These are phyloP conservation scores for Halophytophthora batemanensis DNA, from an alignment of 352 stramenopile genomes.

Conservation along the genomic window DNA sequence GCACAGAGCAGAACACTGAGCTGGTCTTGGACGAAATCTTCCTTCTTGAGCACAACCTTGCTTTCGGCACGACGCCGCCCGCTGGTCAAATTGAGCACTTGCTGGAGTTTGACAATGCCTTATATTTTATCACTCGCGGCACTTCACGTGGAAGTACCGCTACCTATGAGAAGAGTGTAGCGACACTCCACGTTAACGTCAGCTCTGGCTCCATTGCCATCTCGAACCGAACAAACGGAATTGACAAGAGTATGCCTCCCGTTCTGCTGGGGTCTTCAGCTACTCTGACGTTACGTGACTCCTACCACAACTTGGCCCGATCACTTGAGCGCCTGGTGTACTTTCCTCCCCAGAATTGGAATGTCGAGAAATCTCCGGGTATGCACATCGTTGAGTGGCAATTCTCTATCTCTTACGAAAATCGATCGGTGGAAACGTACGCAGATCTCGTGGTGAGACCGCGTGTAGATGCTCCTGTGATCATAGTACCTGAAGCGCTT, in stretches of 20 bases:
- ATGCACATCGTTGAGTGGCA: constrained; percentile 38
- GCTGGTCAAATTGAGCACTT: neutral
- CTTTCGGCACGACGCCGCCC: neutral
- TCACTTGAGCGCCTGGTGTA: constrained; percentile 30
- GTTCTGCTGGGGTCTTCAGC: neutral
- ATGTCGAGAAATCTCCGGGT: constrained; percentile 21
- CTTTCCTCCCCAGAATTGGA: constrained; percentile 50
- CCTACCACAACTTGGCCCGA: constrained; percentile 13
- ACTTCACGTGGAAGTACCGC: neutral
- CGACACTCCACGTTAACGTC: constrained; percentile 15
- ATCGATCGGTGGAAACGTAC: constrained; percentile 23
- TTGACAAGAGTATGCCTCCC: neutral
- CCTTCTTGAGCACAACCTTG: neutral
- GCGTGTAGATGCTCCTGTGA: constrained; percentile 37
- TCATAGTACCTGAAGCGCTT: constrained; percentile 28
- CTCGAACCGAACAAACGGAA: neutral
- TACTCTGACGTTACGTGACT: constrained; percentile 11
- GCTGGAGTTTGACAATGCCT: neutral
- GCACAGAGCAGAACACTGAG: constrained; percentile 17
- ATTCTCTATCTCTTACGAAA: constrained; percentile 33
- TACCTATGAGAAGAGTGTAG: neutral
- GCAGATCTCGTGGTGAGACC: constrained; percentile 33
- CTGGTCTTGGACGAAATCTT: constrained; percentile 25
- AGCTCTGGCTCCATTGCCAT: constrained; percentile 16
- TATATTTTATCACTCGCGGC: neutral